phyloP scores from a whole-genome alignment of 306 rosid species.

The Vigna reflexopilosa region DNA sequence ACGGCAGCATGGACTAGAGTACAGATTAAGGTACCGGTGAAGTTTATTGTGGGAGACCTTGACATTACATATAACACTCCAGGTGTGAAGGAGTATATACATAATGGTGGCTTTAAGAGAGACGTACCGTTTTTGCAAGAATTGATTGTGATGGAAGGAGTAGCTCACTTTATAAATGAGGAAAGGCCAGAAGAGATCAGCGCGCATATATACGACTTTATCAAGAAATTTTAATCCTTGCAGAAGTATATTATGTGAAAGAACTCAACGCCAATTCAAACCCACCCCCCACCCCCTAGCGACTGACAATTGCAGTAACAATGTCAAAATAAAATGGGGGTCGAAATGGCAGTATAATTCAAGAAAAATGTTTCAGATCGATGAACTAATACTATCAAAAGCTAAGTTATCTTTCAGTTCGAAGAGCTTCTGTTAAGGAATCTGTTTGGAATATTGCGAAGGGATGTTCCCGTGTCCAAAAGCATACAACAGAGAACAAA shows the following conservation, averaged over 20 bases:
- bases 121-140: slow-evolving; percentile 69
- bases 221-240: slow-evolving; percentile 59
- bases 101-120: slow-evolving; percentile 61
- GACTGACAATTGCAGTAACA: background rate
- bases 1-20: slow-evolving; percentile 70
- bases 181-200: slow-evolving; percentile 69
- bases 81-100: slow-evolving; percentile 62
- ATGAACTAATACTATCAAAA: background rate
- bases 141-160: slow-evolving; percentile 67
- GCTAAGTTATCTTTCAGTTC: too few relatives aligned
- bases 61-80: slow-evolving; percentile 66
- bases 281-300: background rate
- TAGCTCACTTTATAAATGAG: slow-evolving; percentile 67
- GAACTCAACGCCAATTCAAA: background rate
- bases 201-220: slow-evolving; percentile 63
- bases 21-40: slow-evolving; percentile 70
- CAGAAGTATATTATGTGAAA: background rate
- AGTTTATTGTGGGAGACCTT: slow-evolving; percentile 73
- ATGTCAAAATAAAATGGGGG: background rate
- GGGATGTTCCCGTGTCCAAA: too few relatives aligned
- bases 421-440: too few relatives aligned
- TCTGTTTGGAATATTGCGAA: too few relatives aligned
- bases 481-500: too few relatives aligned
- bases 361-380: background rate
- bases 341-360: background rate